Conservation (phyloP, 2,329 filamentous ascomycete genomes). For the Teratosphaeria gauchensis region DNA sequence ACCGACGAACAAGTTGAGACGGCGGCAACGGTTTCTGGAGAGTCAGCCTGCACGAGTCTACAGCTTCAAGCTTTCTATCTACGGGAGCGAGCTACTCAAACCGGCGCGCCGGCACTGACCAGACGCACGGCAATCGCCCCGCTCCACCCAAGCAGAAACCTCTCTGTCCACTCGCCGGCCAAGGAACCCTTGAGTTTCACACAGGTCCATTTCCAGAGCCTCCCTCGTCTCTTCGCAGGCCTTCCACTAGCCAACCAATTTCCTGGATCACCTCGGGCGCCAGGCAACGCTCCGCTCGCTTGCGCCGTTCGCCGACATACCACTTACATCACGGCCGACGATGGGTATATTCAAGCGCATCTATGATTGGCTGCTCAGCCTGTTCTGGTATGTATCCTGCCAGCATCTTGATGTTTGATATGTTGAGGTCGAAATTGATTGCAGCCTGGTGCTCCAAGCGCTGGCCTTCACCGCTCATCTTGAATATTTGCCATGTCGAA, state of each 20-base stretch:
- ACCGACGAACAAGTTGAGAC: not conserved
- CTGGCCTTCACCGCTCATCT: slow-evolving; percentile 2
- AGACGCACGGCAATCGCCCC: not conserved
- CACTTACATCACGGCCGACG: slow-evolving; percentile 26
- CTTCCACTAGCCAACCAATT: not conserved
- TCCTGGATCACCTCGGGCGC: slow-evolving; percentile 2
- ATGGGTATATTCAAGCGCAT: slow-evolving; percentile 84
- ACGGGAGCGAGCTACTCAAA: not conserved
- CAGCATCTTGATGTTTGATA: slow-evolving; percentile 1
- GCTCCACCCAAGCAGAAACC: slow-evolving; percentile 2
- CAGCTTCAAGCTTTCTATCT: not conserved
- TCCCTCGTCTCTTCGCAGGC: not conserved
- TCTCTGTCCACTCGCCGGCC: slow-evolving; percentile 1
- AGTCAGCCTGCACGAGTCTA: not conserved
- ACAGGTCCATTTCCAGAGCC: not conserved
- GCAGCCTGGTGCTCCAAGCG: no score
- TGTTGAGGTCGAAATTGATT: not conserved
- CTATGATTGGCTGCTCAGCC: slow-evolving; percentile 96
- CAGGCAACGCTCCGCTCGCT: slow-evolving; percentile 1
- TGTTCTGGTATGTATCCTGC: slow-evolving; percentile 69
- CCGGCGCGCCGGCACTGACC: not conserved
- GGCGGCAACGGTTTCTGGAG: not conserved
- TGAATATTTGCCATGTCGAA: slow-evolving; percentile 6
- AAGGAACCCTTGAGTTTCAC: slow-evolving; percentile 2
- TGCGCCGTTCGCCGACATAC: not conserved